Conservation (phyloP, 345 rosid species). For the Eucalyptus tenuipes region DNA sequence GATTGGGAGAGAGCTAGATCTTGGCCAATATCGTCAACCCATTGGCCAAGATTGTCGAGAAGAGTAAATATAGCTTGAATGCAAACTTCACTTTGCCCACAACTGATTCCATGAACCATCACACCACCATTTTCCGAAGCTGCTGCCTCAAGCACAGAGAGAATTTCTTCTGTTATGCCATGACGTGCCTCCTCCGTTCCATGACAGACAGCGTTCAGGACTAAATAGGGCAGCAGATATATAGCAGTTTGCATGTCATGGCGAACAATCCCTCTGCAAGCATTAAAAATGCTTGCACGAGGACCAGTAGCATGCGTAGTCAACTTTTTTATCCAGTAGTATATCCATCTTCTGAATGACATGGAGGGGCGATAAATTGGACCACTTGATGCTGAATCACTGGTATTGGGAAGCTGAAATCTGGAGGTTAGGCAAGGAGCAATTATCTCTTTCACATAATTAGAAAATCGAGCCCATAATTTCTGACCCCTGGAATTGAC, state of each 20-base stretch:
- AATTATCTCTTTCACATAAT: slow-evolving; percentile 89
- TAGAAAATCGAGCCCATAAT: slow-evolving; percentile 89
- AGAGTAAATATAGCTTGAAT: slow-evolving; percentile 92
- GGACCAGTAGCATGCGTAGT: slow-evolving; percentile 83
- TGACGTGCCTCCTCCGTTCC: slow-evolving; percentile 75
- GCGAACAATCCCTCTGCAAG: slow-evolving; percentile 95
- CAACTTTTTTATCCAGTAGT: slow-evolving; percentile 73
- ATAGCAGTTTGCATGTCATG: slow-evolving; percentile 92
- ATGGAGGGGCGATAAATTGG: slow-evolving; percentile 82
- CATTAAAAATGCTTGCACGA: slow-evolving; percentile 74
- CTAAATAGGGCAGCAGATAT: slow-evolving; percentile 87
- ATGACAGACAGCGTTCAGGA: slow-evolving; percentile 78
- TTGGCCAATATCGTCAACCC: slow-evolving; percentile 90
- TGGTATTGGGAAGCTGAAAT: slow-evolving; percentile 82
- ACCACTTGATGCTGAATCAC: slow-evolving; percentile 58
- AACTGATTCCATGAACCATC: slow-evolving; percentile 32
- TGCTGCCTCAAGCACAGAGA: slow-evolving; percentile 85
- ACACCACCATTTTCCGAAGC: slow-evolving; percentile 61
- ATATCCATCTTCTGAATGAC: slow-evolving; percentile 97
- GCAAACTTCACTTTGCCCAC: slow-evolving; percentile 88
- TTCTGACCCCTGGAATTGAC: slow-evolving; percentile 67
- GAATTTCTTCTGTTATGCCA: slow-evolving; percentile 78
- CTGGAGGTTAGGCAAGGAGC: slow-evolving; percentile 96
- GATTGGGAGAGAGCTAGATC: slow-evolving; percentile 75
- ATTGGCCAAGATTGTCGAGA: slow-evolving; percentile 96